Evolutionary conservation across 768 basidiomycete species (phyloP), one percentile per base, ranked within the genome.

Genomic region (Hygrophorus russula): DNA sequence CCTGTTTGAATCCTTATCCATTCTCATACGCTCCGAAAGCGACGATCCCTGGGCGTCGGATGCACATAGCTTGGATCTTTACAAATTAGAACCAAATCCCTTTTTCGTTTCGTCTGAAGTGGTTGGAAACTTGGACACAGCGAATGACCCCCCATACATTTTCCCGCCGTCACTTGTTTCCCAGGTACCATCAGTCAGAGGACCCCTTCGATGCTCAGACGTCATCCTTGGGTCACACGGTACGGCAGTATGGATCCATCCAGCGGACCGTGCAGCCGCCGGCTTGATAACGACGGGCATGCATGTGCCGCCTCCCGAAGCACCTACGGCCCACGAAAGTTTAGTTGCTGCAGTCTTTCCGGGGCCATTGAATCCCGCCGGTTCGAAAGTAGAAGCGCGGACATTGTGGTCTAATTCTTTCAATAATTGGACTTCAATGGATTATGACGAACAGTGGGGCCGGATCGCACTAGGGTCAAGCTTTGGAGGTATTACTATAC

Each of bases 161-260:
- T 78, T 78, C 48, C 78, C 80, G 0, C 78, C 82, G 1, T 46
- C 49, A 6, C 59, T 62, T 14, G 50, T 53, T 5, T 46, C 61
- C 10, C 59, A 58, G 39, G 64, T 68, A 17, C 49, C 62, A 3
- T 67, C 71, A 13, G 54, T 57, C 2, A 71, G 66, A 11, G 80
- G 81, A 4, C 59, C 71, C 10, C 62, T 81, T 10, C 69, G 71
- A 28, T 81, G 76, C 49, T 65, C 67, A 10, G 62, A 69, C 46
- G 66, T 82, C 45, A 56, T 68, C 13, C 63, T 82, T 24, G 79
- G 80, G 1, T 54, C 60, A 7, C 59, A 68, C 47, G 77, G 78
- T 5, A 79, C 78, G 0, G 78, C 78, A 2, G 61, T 73, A 6
- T 82, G 80, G 78, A 66, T 81, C 17, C 70, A 72, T 44, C 80